phyloP scores from a whole-genome alignment of 768 basidiomycete genomes.

The Lentinula detonsa region DNA sequence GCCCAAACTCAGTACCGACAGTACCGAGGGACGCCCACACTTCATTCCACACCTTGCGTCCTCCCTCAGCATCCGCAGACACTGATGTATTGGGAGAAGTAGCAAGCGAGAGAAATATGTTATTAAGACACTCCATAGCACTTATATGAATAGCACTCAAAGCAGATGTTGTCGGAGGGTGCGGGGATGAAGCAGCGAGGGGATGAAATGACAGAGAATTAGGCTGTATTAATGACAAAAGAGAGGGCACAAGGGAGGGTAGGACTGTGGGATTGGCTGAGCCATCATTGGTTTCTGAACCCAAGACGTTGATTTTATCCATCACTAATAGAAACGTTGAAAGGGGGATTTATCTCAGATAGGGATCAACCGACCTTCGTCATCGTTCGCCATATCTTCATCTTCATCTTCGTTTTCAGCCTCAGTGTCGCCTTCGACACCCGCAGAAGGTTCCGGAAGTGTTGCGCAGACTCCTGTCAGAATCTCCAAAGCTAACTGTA shows the following conservation, averaged over 20 bases:
- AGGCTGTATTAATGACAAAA: conserved; percentile 66
- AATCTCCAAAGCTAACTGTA: conserved; percentile 83
- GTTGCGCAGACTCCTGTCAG: conserved; percentile 85
- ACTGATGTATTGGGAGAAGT: conserved; percentile 35
- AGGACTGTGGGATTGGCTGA: conserved; percentile 35
- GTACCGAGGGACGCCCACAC: conserved; percentile 58
- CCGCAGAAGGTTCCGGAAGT: conserved; percentile 67
- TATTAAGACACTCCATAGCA: conserved; percentile 87
- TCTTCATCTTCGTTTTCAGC: conserved; percentile 27
- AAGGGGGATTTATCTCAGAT: background rate
- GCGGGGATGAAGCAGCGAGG: conserved; percentile 56
- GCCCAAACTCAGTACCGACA: conserved; percentile 51
- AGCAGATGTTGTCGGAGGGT: conserved; percentile 85
- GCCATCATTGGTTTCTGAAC: conserved; percentile 24
- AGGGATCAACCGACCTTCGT: conserved; percentile 20
- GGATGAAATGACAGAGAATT: conserved; percentile 82
- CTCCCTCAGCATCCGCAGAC: conserved; percentile 40
- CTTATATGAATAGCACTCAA: conserved; percentile 79
- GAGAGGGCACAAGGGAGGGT: conserved; percentile 58
- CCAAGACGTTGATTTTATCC: conserved; percentile 28
- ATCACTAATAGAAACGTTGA: background rate
- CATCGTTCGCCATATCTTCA: conserved; percentile 25
- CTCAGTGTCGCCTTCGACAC: conserved; percentile 21
- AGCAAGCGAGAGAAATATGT: conserved; percentile 74
- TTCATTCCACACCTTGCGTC: conserved; percentile 53